A percentile compares a stretch with the other conserved stretches of the same genome.
phyloP scores from a whole-genome alignment of 257 asterid genomes.

The Solanum virginianum region DNA sequence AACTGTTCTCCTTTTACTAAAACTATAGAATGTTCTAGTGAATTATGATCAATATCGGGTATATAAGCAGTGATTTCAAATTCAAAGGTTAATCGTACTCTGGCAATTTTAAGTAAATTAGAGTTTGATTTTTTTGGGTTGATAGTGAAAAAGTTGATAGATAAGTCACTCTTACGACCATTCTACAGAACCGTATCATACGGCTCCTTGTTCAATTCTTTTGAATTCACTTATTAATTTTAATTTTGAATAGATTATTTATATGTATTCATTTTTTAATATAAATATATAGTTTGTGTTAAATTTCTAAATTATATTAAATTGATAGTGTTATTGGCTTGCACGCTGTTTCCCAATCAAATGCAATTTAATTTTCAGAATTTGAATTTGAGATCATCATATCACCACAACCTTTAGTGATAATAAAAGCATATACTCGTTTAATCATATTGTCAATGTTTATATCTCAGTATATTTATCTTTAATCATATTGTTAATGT shows the following conservation, averaged over 20 bases:
- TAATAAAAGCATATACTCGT: not conserved
- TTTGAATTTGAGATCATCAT: not conserved
- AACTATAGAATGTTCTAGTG: too few species aligned
- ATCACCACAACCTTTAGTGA: not conserved
- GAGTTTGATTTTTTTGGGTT: too few species aligned
- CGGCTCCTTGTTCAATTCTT: too few species aligned
- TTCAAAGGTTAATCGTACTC: too few species aligned
- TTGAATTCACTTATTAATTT: not conserved
- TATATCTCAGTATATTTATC: not conserved
- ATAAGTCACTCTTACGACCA: too few species aligned
- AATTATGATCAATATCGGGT: too few species aligned
- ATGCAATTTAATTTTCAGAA: not conserved
- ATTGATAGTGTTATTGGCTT: not conserved
- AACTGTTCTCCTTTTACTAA: too few species aligned
- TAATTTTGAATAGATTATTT: not conserved
- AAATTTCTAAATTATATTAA: not conserved
- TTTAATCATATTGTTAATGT: not conserved
- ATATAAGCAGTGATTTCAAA: too few species aligned
- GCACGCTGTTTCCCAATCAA: not conserved
- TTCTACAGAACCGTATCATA: too few species aligned
- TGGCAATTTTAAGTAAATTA: too few species aligned
- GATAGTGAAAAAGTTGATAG: too few species aligned
- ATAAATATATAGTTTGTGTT: not conserved
- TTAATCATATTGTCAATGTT: not conserved
- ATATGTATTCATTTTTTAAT: not conserved